phyloP scores from a whole-genome alignment of 2,329 filamentous ascomycete species.

The Neospermospora avenae region DNA sequence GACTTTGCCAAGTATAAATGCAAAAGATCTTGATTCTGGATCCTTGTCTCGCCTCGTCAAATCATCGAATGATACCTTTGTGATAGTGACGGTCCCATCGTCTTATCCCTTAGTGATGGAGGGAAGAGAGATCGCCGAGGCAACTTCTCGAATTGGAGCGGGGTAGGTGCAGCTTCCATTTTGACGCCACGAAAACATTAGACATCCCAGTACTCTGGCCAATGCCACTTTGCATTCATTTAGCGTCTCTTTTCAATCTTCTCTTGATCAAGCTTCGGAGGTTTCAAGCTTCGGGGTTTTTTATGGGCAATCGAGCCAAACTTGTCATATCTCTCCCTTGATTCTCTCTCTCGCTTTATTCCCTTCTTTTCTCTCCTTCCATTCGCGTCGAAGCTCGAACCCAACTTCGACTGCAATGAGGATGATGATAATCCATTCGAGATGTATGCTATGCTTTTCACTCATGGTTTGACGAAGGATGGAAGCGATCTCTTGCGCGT shows the following conservation, averaged over 20 bases:
- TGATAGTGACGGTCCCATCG: too few species aligned
- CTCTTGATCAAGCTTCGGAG: too few species aligned
- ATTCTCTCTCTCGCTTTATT: too few species aligned
- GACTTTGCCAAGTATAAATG: neutral
- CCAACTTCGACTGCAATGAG: constrained; percentile 90
- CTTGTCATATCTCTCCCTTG: too few species aligned
- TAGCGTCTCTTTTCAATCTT: too few species aligned
- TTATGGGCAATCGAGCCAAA: too few species aligned
- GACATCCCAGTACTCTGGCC: neutral
- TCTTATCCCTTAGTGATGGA: too few species aligned
- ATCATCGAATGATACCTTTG: too few species aligned
- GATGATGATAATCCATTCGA: constrained; percentile 95
- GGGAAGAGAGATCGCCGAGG: neutral
- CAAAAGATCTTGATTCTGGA: neutral
- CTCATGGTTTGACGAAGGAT: constrained; percentile 85
- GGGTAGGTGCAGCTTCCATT: constrained; percentile 12
- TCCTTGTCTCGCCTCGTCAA: neutral
- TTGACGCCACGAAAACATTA: constrained; percentile 13
- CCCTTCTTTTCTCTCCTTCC: constrained; percentile 30
- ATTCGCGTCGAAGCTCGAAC: constrained; percentile 70
- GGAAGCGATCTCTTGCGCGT: constrained; percentile 90
- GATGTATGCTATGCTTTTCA: constrained; percentile 80
- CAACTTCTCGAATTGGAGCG: constrained; percentile 8
- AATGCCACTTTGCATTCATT: constrained; percentile 1
- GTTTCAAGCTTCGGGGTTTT: too few species aligned